These are phyloP conservation scores for Phialocephala sp. DNA, from an alignment of 2,329 filamentous ascomycete genomes.

Conservation along the genomic window DNA sequence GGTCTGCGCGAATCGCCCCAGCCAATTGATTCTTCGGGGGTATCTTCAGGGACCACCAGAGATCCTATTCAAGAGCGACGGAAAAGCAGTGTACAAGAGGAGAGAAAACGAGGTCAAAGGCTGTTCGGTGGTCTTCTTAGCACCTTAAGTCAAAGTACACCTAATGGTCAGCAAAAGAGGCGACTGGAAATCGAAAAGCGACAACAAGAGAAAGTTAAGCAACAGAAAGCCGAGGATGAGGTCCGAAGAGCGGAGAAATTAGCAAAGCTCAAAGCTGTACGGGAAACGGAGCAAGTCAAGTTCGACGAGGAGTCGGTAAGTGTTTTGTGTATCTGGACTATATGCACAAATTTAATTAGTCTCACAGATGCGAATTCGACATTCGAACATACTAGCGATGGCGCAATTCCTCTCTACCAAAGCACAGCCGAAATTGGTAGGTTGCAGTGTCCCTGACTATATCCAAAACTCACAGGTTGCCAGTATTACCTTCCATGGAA, in stretches of 20 bases:
- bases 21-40: conserved; percentile 22
- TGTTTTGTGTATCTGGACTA: conserved; percentile 32
- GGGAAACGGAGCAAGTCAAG: conserved; percentile 72
- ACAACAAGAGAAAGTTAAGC: conserved; percentile 76
- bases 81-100: conserved; percentile 64
- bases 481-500: conserved; percentile 91
- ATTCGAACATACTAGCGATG: conserved; percentile 72
- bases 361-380: conserved; percentile 65
- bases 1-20: conserved; percentile 41
- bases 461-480: conserved; percentile 33
- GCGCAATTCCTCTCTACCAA: conserved; percentile 78
- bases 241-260: conserved; percentile 69
- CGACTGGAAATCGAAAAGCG: conserved; percentile 82
- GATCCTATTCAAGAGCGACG: conserved; percentile 42
- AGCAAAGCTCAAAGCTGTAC: conserved; percentile 63
- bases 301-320: conserved; percentile 80
- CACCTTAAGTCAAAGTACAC: conserved; percentile 71
- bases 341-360: background rate
- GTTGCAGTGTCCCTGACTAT: conserved; percentile 43
- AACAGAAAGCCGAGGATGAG: conserved; percentile 74
- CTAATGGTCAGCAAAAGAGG: conserved; percentile 66
- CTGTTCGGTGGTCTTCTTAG: conserved; percentile 77
- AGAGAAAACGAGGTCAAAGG: conserved; percentile 83
- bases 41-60: conserved; percentile 23
- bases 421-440: conserved; percentile 74